These are phyloP conservation scores for Huntiella savannae DNA, from an alignment of 2,329 filamentous ascomycete genomes.

Conservation along the genomic window DNA sequence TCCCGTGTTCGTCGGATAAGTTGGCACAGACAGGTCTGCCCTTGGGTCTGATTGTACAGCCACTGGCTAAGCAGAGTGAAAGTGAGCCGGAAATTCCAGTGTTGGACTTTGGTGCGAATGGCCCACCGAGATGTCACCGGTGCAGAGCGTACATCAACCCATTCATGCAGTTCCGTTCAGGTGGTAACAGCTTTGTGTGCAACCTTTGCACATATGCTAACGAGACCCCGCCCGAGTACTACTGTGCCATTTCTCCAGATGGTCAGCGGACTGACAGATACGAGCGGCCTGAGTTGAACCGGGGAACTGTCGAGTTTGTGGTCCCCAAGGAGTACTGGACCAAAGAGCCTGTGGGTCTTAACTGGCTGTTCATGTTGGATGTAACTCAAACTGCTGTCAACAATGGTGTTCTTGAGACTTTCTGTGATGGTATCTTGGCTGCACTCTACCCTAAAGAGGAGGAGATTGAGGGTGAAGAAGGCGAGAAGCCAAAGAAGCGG, in stretches of 20 bases:
- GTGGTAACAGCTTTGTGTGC: constrained; percentile 92
- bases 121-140: constrained; percentile 77
- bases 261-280: constrained; percentile 75
- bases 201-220: constrained; percentile 97
- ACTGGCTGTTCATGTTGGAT: constrained; percentile 83
- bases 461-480: constrained; percentile 28
- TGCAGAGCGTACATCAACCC: constrained; percentile 97
- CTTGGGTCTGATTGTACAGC: constrained; percentile 74
- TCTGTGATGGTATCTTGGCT: constrained; percentile 72
- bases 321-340: constrained; percentile 99
- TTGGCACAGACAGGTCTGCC: constrained; percentile 65
- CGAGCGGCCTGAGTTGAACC: constrained; percentile 71
- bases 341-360: constrained; percentile 72
- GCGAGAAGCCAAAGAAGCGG: constrained; percentile 32
- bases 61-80: constrained; percentile 61
- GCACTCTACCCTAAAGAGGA: constrained; percentile 54
- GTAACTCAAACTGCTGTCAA: constrained; percentile 82
- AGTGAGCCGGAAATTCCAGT: constrained; percentile 81
- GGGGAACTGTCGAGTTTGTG: constrained; percentile 86
- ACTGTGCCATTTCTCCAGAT: constrained; percentile 71
- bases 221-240: constrained; percentile 78
- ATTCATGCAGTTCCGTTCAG: constrained; percentile 91
- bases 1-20: constrained; percentile 66
- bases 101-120: constrained; percentile 80
- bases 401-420: constrained; percentile 74